Conservation (phyloP, 2,329 filamentous ascomycete species). For the Verticillium tricorpus region DNA sequence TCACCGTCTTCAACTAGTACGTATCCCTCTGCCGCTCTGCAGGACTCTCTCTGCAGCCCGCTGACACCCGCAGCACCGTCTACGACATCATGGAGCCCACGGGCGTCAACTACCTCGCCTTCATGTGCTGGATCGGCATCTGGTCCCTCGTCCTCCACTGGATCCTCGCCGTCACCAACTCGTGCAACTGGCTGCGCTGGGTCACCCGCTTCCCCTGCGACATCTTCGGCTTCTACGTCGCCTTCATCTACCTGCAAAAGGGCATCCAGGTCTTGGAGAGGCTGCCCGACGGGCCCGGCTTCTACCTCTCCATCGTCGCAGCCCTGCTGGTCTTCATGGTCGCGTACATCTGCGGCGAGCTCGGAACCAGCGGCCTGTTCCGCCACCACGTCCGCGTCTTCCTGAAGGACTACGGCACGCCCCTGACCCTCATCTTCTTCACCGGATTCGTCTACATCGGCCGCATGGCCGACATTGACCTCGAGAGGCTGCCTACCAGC, state of each 20-base stretch:
- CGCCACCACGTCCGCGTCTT: constrained; percentile 73
- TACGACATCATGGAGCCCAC: constrained; percentile 80
- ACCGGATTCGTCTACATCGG: constrained; percentile 86
- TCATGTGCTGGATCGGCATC: constrained; percentile 90
- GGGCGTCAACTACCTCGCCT: constrained; percentile 77
- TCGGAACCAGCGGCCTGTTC: constrained; percentile 70
- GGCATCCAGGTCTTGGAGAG: constrained; percentile 79
- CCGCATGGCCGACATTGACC: constrained; percentile 66
- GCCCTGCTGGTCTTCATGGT: constrained; percentile 73
- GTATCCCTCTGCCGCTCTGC: constrained; percentile 17
- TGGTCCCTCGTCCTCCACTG: constrained; percentile 85
- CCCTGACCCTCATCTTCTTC: constrained; percentile 79
- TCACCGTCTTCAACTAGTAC: constrained; percentile 87
- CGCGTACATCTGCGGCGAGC: constrained; percentile 67
- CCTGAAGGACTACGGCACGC: constrained; percentile 85
- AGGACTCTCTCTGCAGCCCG: not conserved
- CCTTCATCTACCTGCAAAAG: constrained; percentile 88
- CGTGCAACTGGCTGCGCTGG: constrained; percentile 83
- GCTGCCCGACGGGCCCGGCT: constrained; percentile 61
- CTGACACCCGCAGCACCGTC: constrained; percentile 55
- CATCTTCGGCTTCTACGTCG: constrained; percentile 91
- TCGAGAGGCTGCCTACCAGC: constrained; percentile 70
- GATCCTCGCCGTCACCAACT: constrained; percentile 77
- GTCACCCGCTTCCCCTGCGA: constrained; percentile 91
- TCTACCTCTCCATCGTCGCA: constrained; percentile 77